Conservation (phyloP, 176 grass and related monocot genomes). For the Puccinellia tenuiflora region DNA sequence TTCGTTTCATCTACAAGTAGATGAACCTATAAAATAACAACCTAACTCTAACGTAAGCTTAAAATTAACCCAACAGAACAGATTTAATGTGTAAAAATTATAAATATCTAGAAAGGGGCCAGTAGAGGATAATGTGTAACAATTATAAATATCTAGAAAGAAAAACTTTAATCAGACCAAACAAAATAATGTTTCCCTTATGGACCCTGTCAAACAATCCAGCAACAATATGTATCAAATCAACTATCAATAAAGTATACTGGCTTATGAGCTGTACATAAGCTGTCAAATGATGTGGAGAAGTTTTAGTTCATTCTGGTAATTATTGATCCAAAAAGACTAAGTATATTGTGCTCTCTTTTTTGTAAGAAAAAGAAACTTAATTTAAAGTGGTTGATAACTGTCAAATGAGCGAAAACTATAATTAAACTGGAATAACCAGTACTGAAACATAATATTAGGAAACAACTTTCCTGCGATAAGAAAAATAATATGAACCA, state of each 20-base stretch:
- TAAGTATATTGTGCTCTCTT: background rate
- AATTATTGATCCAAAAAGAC: background rate
- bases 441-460: slow-evolving; percentile 4
- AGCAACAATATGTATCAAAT: slow-evolving; percentile 24
- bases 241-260: slow-evolving; percentile 21
- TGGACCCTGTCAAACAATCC: background rate
- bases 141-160: background rate
- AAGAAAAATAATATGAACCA: slow-evolving; percentile 15
- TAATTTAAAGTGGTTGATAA: background rate
- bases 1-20: background rate
- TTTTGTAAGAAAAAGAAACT: background rate
- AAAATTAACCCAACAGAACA: background rate
- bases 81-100: background rate
- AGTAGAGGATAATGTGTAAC: background rate
- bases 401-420: background rate
- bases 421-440: slow-evolving; percentile 6
- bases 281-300: slow-evolving; percentile 13
- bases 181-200: background rate
- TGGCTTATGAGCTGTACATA: slow-evolving; percentile 25
- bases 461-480: background rate
- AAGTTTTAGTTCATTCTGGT: background rate
- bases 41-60: background rate
- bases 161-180: background rate
- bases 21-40: background rate
- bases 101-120: background rate